Conservation (phyloP, 2,329 filamentous ascomycete genomes). For the Neofusicoccum sp. region DNA sequence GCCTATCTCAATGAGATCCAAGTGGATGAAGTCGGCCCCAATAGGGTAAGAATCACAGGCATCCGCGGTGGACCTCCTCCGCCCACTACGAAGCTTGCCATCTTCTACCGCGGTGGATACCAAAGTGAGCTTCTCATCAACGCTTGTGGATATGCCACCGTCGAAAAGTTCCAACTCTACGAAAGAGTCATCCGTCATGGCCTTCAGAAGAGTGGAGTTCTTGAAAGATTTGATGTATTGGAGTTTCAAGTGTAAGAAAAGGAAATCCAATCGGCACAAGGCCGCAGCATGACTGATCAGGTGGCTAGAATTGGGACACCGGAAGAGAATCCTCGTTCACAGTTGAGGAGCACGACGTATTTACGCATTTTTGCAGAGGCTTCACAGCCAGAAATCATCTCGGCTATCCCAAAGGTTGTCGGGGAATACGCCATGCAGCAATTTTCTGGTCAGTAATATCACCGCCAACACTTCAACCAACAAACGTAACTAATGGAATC, state of each 20-base stretch:
- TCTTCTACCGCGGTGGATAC: conserved; percentile 39
- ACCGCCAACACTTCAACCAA: background rate
- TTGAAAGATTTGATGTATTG: background rate
- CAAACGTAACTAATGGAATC: background rate
- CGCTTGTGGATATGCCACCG: background rate
- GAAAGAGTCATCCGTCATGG: background rate
- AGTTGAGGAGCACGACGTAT: conserved; percentile 32
- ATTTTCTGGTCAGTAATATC: background rate
- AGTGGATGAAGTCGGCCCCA: conserved; percentile 31
- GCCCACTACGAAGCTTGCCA: conserved; percentile 41
- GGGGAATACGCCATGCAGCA: background rate
- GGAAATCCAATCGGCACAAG: too few species aligned
- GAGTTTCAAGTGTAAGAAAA: conserved; percentile 13
- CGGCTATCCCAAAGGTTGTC: conserved; percentile 15
- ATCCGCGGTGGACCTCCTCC: conserved; percentile 41
- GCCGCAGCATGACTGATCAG: background rate
- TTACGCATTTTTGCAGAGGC: conserved; percentile 34
- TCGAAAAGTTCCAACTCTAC: background rate
- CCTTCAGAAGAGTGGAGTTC: background rate
- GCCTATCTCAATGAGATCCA: conserved; percentile 38
- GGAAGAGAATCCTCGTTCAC: conserved; percentile 28
- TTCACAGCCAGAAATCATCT: conserved; percentile 24
- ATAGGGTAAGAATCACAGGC: conserved; percentile 38
- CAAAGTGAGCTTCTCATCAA: conserved; percentile 27
- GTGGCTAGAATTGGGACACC: conserved; percentile 20